Base-by-base conservation (phyloP, 176 grass and related monocot species). In the Thalia dealbata region DNA sequence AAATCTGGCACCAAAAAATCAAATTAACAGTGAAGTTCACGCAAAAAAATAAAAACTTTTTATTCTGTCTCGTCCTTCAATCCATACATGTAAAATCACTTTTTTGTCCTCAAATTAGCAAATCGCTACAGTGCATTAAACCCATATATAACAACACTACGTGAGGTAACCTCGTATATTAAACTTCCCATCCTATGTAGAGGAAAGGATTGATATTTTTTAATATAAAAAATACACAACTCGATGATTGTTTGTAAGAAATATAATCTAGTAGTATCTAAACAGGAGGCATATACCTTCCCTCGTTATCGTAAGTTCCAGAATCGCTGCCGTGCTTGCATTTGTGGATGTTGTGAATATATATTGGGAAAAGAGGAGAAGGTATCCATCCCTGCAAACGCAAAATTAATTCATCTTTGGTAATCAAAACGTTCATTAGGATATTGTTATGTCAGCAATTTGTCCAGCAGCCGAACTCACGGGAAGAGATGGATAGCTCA, bases 261-360 rank as follows among this genome's bases (percentile, higher is more conserved):
- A 60, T 3, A 25, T 32, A 68, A 5, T 22, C 1, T 44, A 58
- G 8, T 13, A 66, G 0, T 48, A 21, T 72, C 61, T 64, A 61
- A 54, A 14, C 60, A 18, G 56, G 19, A 48, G 6, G 25, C 44
- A 26, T 38, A 2, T 83, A 96, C 89, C 87, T 70, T 78, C 93
- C 93, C 78, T 96, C 93, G 23, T 50, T 84, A 61, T 96, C 89
- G 0, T 86, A 96, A 54, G 86, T 78, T 15, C 83, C 76, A 0
- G 89, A 85, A 50, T 92, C 93, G 22, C 93, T 92, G 19, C 93
- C 93, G 72, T 96, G 93, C 73, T 92, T 90, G 58, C 73, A 73
- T 73, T 52, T 88, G 78, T 92, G 89, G 77, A 96, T 96, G 84
- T 92, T 96, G 63, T 69, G 75, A 10, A 92, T 76, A 76, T 96